These are phyloP conservation scores for Triadica sebifera DNA, from an alignment of 345 rosid species.

Conservation along the genomic window DNA sequence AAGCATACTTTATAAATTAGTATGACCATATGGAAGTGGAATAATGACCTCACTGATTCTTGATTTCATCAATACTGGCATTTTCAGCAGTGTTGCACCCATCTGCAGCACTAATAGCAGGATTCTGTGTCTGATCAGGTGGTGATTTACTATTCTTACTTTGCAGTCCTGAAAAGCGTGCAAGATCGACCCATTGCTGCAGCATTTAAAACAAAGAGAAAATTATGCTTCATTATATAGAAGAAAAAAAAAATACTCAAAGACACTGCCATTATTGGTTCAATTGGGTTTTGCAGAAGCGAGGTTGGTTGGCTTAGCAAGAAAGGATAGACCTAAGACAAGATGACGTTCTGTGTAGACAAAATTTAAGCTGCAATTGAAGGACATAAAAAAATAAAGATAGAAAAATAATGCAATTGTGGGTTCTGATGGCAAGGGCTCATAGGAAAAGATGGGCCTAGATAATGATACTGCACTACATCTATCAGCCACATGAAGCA, in stretches of 20 bases:
- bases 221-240: neutral
- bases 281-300: neutral
- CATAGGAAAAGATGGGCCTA: neutral
- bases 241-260: slow-evolving; percentile 1
- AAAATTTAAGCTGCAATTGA: neutral
- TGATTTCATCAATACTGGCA: slow-evolving; percentile 53
- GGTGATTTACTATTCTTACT: slow-evolving; percentile 44
- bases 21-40: neutral
- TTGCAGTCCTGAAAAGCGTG: slow-evolving; percentile 78
- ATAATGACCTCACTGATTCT: slow-evolving; percentile 48
- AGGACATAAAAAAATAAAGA: neutral
- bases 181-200: slow-evolving; percentile 99
- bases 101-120: slow-evolving; percentile 36
- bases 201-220: slow-evolving; percentile 19
- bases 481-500: neutral
- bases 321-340: neutral
- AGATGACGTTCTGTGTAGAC: neutral
- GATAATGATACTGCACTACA: neutral
- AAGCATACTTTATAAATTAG: slow-evolving; percentile 16
- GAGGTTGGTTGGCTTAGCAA: neutral
- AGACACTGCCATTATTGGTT: neutral
- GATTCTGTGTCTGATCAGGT: slow-evolving; percentile 41
- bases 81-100: slow-evolving; percentile 59
- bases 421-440: neutral
- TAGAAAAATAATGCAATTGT: neutral